Conservation (phyloP, 257 asterid genomes). For the Schizonepeta tenuifolia region DNA sequence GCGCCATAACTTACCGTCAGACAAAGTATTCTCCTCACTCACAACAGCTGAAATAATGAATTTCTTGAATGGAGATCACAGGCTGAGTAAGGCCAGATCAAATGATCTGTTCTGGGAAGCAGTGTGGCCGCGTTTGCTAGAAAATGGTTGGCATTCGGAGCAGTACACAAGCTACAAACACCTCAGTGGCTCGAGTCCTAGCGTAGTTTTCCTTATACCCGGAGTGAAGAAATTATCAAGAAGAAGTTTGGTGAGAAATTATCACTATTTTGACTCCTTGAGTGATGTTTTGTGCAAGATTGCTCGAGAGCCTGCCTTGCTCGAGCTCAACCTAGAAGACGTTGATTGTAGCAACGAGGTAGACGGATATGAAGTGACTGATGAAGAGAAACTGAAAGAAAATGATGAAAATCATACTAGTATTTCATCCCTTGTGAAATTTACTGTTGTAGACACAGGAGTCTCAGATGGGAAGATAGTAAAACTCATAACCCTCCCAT, state of each 20-base stretch:
- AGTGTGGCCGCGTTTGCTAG: slow-evolving; percentile 84
- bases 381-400: slow-evolving; percentile 7
- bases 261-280: slow-evolving; percentile 69
- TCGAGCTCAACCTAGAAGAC: slow-evolving; percentile 50
- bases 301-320: slow-evolving; percentile 55
- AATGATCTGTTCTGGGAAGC: slow-evolving; percentile 82
- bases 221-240: slow-evolving; percentile 67
- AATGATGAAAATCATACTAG: slow-evolving; percentile 13
- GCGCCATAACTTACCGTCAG: not conserved
- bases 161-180: slow-evolving; percentile 52
- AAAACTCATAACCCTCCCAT: slow-evolving; percentile 49
- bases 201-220: slow-evolving; percentile 65
- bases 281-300: slow-evolving; percentile 62
- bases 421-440: slow-evolving; percentile 25
- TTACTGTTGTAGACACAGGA: slow-evolving; percentile 64
- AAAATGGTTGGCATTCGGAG: slow-evolving; percentile 80
- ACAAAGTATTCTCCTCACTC: slow-evolving; percentile 58
- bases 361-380: too few relatives aligned
- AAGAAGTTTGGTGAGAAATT: slow-evolving; percentile 56
- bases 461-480: slow-evolving; percentile 44
- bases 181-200: slow-evolving; percentile 41
- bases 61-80: slow-evolving; percentile 63
- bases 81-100: slow-evolving; percentile 70
- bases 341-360: too few relatives aligned
- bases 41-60: slow-evolving; percentile 56